Evolutionary conservation across 345 rosid genomes (phyloP), one percentile per base, ranked within the genome.

Genomic region (Bretschneidera sinensis): DNA sequence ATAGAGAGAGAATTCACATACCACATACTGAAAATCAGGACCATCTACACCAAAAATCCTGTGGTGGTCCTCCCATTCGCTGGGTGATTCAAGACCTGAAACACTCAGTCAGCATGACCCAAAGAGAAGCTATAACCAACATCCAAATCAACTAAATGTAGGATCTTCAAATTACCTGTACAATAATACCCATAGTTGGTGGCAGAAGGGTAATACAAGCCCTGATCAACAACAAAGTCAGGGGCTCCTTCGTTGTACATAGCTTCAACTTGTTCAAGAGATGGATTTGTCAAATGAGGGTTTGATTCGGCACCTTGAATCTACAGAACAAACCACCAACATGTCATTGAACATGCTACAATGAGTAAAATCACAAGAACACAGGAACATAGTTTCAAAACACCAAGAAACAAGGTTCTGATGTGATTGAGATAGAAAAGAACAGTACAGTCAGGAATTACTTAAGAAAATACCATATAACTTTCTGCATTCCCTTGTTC

Each of bases 61-160:
- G 61, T 77, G 82, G 61, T 82, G 97, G 87, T 85, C 92, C 89
- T 89, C 97, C 92, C 95, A 92, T 61, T 89, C 95, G 49, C 79
- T 74, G 74, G 97, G 92, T 74, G 95, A 63, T 71, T 88, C 98
- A 55, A 81, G 83, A 76, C 98, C 97, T 92, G 70, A 59, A 18
- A 57, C 59, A 56, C 20, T 34, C 15, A 65, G 49, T 57, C 52
- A 72, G 43, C 21, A 63, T 62, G 7, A 0, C 6, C 52, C 60
- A 33, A n/a, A 64, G 49, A 60, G 39, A 62, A 25, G 21, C 60
- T 22, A 16, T 43, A 33, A 48, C 39, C 59, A 13, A 24, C 23
- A 56, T n/a, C 17, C 34, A n/a, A 55, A 51, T 1, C 17, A 28
- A 63, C 2, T 35, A 7, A 23, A 55, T 6, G 50, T 21, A 18